Base-by-base conservation (phyloP, 2,329 filamentous ascomycete species). In the Diaporthe vaccinii region DNA sequence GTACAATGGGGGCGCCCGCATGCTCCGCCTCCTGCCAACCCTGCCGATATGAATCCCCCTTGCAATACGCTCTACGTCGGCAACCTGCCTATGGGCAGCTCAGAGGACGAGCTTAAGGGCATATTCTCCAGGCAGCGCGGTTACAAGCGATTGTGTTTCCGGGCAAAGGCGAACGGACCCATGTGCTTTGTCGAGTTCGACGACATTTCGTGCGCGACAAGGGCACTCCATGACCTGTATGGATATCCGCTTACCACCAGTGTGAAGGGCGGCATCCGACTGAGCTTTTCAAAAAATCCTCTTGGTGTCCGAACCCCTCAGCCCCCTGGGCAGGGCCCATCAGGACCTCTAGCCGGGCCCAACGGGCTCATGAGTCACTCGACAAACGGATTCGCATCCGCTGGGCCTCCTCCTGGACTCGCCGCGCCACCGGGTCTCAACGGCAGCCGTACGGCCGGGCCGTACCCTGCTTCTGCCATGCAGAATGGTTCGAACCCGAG, bases 121-220 rank as follows among this genome's bases (percentile, higher is more conserved):
- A 90, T 98, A 81, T 99, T 99, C 82, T 95, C 93, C 36, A 96
- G 96, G 84, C 95, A 97, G 83, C 93, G 96, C 65, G 97, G 97
- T 4, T 99, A 98, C 87, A 98, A 98, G 85, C 91, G 97, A 39
- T 91, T 99, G 10, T 98, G 95, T 82, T 98, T 98, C 88, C 91
- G 96, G 46, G 97, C 95, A 72, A 98, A 98, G 86, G 91, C 94
- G 78, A 98, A 98, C 79, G 96, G 96, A 0, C 96, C 96, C 2
- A 98, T 98, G 96, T 98, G 97, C 82, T 98, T 98, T 83, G 97
- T 99, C 51, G 97, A 99, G 84, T 99, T 98, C 79, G 96, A 98
- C 81, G 96, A 98, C 80, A 90, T 98, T 15, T 94, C 94, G 1
- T 96, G 95, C 81, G 96, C 97, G 0, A 98, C 96, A 57, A 98